phyloP scores from a whole-genome alignment of 2,329 filamentous ascomycete species.

The Pseudogymnoascus pannorum region DNA sequence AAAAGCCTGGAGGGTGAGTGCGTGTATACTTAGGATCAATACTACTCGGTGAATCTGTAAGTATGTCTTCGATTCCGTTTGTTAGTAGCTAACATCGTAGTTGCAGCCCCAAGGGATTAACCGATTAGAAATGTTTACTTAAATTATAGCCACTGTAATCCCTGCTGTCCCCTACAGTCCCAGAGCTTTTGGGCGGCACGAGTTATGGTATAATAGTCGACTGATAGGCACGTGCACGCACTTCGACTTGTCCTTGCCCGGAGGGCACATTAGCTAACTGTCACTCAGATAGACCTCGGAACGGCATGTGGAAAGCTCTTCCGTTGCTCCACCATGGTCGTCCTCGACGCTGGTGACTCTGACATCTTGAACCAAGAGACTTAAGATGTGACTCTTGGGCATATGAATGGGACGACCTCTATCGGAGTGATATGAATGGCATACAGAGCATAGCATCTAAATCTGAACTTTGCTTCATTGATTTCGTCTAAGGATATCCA shows the following conservation, averaged over 20 bases:
- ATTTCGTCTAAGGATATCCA: not conserved
- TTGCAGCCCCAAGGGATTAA: not conserved
- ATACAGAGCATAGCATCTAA: not conserved
- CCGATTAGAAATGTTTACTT: not conserved
- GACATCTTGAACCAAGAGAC: conserved; percentile 84
- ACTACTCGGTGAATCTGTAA: too few species aligned
- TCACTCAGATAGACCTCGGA: conserved; percentile 88
- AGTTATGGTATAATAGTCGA: not conserved
- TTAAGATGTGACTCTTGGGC: conserved; percentile 13
- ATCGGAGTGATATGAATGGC: not conserved
- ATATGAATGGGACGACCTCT: not conserved
- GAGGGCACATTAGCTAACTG: conserved; percentile 29
- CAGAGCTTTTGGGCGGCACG: not conserved
- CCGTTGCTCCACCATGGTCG: conserved; percentile 94
- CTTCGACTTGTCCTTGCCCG: not conserved
- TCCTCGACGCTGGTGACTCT: conserved; percentile 95
- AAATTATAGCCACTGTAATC: not conserved
- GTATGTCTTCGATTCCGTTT: not conserved
- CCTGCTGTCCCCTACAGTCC: not conserved
- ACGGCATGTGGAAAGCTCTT: conserved; percentile 99
- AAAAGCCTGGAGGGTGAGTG: not conserved
- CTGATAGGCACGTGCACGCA: not conserved
- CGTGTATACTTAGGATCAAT: not conserved
- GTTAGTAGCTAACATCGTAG: not conserved
- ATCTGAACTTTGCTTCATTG: not conserved